Evolutionary conservation across 1,139 yeast genomes (phyloP), one percentile per base, ranked within the genome.

Genomic region (Candida anutae): DNA sequence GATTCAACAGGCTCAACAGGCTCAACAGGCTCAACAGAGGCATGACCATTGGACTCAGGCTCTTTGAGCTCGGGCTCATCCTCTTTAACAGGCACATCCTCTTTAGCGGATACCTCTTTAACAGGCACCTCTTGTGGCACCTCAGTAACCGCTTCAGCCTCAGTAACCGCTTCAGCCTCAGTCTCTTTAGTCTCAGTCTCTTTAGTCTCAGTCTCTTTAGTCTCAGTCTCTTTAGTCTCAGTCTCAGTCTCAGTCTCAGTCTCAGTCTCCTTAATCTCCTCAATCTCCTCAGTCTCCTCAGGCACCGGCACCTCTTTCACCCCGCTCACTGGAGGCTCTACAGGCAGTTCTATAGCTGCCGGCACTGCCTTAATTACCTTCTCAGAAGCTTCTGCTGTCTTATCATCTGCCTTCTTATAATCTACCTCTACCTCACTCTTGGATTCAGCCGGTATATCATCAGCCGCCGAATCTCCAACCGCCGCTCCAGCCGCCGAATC

Each of bases 351-450:
- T 18, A 17, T 31, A 5, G 26, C 16, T 17, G 22, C 30, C 18
- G 29, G 15, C 16, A 14, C 32, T 13, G 15, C 23, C 4, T 17
- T 26, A 13, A 28, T 12, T 26, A 16, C 29, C 14, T 13, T 24
- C 13, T 14, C n/a, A 13, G 8, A 13, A 13, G 6, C 26, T 11
- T 26, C 27, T 19, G 22, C 33, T 20, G 20, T 15, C 3, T 13
- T 18, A 9, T 18, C 21, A 10, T 16, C 26, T 14, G 25, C 27
- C 13, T 14, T 18, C 14, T 12, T 15, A 24, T 22, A 13, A 12
- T 13, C 23, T 28, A 25, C 34, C 11, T 30, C 27, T 10, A 23
- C 23, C 19, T 23, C 32, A 15, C 16, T 20, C 13, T 20, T 22
- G 10, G 30, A 10, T 27, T 27, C 20, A 17, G 31, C 28, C 22